Conservation (phyloP, 2,329 filamentous ascomycete genomes). For the Ophiostoma novo-ulmi region DNA sequence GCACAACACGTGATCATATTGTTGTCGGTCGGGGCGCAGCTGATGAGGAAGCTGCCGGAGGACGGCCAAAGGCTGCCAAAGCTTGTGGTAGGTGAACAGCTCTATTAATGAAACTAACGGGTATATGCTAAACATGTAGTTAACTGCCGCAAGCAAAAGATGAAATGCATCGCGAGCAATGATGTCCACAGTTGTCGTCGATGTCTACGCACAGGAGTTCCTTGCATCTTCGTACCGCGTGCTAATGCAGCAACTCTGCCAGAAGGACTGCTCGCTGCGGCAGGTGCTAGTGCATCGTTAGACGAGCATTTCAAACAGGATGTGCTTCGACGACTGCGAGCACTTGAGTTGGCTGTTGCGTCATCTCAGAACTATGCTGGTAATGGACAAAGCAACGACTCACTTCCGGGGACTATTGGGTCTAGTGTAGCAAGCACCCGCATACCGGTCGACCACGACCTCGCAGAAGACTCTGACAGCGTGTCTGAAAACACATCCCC, state of each 20-base stretch:
- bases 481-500: not conserved
- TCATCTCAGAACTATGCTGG: not conserved
- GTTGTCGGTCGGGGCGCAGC: not conserved
- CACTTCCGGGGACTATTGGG: not conserved
- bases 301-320: slow-evolving; percentile 19
- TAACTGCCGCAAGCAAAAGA: slow-evolving; percentile 27
- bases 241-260: slow-evolving; percentile 24
- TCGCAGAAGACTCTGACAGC: not conserved
- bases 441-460: not conserved
- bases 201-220: slow-evolving; percentile 21
- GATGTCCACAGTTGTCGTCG: slow-evolving; percentile 22
- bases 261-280: not conserved
- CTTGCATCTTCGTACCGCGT: slow-evolving; percentile 26
- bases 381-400: not conserved
- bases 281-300: not conserved
- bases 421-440: not conserved
- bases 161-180: slow-evolving; percentile 24
- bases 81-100: slow-evolving; percentile 22
- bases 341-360: slow-evolving; percentile 17
- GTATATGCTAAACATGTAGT: slow-evolving; percentile 14
- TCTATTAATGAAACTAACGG: not conserved
- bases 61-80: slow-evolving; percentile 22
- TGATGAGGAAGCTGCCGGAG: not conserved
- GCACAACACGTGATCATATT: not conserved
- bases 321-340: slow-evolving; percentile 23